Evolutionary conservation across 1,284 basidiomycete genomes (phyloP).

Genomic region (Pseudomicrostroma phylloplanum): DNA sequence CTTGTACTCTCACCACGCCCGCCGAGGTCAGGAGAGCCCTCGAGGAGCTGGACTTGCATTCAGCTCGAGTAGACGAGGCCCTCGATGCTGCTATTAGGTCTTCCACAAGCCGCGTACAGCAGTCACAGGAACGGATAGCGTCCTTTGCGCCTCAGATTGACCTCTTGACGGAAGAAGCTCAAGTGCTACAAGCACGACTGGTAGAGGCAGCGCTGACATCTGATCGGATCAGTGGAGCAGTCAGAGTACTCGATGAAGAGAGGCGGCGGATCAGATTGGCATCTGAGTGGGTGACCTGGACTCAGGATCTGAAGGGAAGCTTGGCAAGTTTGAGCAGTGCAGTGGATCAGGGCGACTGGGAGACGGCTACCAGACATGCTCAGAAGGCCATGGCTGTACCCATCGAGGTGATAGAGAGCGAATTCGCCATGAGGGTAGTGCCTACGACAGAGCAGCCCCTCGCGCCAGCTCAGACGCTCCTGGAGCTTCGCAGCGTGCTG

Average conservation of each 20-base stretch:
- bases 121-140: conserved; percentile 39
- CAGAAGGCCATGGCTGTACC: conserved; percentile 80
- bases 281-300: conserved; percentile 73
- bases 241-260: conserved; percentile 80
- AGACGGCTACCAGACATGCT: conserved; percentile 83
- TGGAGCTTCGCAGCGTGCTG: conserved; percentile 67
- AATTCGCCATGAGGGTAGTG: conserved; percentile 79
- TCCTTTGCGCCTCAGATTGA: conserved; percentile 64
- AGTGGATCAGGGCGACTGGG: conserved; percentile 86
- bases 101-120: conserved; percentile 11
- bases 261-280: conserved; percentile 79
- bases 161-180: conserved; percentile 61
- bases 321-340: conserved; percentile 59
- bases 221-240: conserved; percentile 79
- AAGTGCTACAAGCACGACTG: conserved; percentile 59
- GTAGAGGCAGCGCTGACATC: conserved; percentile 71
- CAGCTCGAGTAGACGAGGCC: conserved; percentile 69
- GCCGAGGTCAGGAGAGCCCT: conserved; percentile 44
- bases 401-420: conserved; percentile 67
- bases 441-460: conserved; percentile 81
- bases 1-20: conserved; percentile 24
- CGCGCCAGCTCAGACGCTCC: conserved; percentile 75
- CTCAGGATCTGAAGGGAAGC: conserved; percentile 79
- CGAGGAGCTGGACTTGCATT: conserved; percentile 65
- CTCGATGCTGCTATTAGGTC: conserved; percentile 67